These are phyloP conservation scores for Rhynchosporium secalis DNA, from an alignment of 2,329 filamentous ascomycete genomes.

Conservation along the genomic window DNA sequence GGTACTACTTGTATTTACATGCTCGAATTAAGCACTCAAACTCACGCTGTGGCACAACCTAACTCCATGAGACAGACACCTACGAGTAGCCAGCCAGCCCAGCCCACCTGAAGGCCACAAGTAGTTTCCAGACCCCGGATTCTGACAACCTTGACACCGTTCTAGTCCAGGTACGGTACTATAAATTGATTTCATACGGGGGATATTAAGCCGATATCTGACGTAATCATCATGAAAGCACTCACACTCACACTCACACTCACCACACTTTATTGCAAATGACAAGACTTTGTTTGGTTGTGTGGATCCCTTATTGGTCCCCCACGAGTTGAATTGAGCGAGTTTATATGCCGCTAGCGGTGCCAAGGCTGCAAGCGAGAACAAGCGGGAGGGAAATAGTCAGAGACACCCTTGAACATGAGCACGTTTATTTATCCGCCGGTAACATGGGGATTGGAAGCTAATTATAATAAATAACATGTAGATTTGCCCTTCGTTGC, in stretches of 20 bases:
- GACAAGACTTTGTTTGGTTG: neutral
- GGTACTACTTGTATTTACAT: no score
- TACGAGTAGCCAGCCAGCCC: no score
- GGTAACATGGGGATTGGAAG: no score
- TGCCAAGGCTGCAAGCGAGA: no score
- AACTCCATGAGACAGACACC: neutral
- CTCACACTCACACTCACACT: neutral
- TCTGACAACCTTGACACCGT: neutral
- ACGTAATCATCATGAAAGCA: no score
- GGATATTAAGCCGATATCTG: neutral
- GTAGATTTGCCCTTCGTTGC: no score
- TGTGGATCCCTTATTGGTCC: neutral
- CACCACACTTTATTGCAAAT: neutral
- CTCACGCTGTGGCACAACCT: neutral
- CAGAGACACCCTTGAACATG: no score
- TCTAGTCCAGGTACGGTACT: neutral
- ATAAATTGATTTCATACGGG: neutral
- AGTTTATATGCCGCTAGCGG: no score
- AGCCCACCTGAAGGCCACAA: neutral
- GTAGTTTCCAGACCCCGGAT: neutral
- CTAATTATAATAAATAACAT: no score
- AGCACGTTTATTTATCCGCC: no score
- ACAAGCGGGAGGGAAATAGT: no score
- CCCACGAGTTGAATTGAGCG: no score
- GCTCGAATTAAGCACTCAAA: neutral